Conservation (phyloP, 2,329 filamentous ascomycete species). For the Verruconis gallopava region DNA sequence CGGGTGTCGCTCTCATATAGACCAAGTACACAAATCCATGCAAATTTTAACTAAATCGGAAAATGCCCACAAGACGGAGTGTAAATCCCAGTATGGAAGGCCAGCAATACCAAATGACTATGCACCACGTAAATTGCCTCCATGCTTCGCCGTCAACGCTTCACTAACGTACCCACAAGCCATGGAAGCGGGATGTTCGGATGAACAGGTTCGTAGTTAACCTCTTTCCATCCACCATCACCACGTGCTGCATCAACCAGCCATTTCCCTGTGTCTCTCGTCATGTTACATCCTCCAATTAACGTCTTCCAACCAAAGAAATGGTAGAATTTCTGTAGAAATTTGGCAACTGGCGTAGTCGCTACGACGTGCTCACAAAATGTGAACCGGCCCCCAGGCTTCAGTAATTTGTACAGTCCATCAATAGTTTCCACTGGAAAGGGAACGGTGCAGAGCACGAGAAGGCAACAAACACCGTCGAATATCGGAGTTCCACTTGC, state of each 20-base stretch:
- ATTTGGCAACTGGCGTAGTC: constrained; percentile 34
- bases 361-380: constrained; percentile 44
- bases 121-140: no score
- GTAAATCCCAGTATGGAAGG: no score
- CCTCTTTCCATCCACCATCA: constrained; percentile 31
- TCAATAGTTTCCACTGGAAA: constrained; percentile 31
- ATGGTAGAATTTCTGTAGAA: constrained; percentile 34
- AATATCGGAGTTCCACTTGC: constrained; percentile 31
- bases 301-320: constrained; percentile 36
- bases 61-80: no score
- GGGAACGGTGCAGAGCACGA: constrained; percentile 43
- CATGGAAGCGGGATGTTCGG: constrained; percentile 20
- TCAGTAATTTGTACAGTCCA: constrained; percentile 37
- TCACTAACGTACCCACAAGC: constrained; percentile 18
- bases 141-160: no score
- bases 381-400: constrained; percentile 42
- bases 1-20: no score
- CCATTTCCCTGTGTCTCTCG: constrained; percentile 33
- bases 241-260: constrained; percentile 30
- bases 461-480: constrained; percentile 41
- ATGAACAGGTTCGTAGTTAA: constrained; percentile 31
- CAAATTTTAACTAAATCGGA: no score
- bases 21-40: no score
- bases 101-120: no score
- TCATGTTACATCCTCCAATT: constrained; percentile 38